phyloP scores from a whole-genome alignment of 1,284 basidiomycete species.

The Pisolithus thermaeus region DNA sequence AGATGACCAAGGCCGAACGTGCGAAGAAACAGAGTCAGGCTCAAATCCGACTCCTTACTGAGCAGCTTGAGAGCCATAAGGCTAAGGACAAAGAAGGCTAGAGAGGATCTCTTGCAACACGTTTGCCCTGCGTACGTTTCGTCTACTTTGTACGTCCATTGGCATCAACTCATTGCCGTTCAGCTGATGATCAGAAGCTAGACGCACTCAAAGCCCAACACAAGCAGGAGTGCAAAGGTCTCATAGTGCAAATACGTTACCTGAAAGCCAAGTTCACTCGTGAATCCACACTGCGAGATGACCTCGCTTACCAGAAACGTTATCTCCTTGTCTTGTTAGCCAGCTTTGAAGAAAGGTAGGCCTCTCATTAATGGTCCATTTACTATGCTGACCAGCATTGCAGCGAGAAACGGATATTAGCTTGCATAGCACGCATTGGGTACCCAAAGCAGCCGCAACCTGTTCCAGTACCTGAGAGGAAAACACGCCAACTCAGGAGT shows the following conservation, averaged over 20 bases:
- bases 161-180: neutral
- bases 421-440: slow-evolving; percentile 74
- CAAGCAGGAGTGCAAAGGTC: slow-evolving; percentile 81
- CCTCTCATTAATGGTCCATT: neutral
- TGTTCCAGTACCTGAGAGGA: slow-evolving; percentile 32
- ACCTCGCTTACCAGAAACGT: slow-evolving; percentile 82
- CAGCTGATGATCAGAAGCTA: slow-evolving; percentile 51
- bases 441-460: slow-evolving; percentile 34
- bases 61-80: slow-evolving; percentile 60
- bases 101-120: slow-evolving; percentile 47
- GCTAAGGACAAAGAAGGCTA: slow-evolving; percentile 38
- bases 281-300: slow-evolving; percentile 77
- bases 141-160: slow-evolving; percentile 1
- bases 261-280: slow-evolving; percentile 88
- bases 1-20: slow-evolving; percentile 48
- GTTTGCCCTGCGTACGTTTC: slow-evolving; percentile 49
- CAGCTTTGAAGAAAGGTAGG: slow-evolving; percentile 69
- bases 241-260: slow-evolving; percentile 86
- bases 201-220: slow-evolving; percentile 60
- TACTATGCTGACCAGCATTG: slow-evolving; percentile 4
- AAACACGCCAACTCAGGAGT: slow-evolving; percentile 49
- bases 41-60: slow-evolving; percentile 59
- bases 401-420: slow-evolving; percentile 75
- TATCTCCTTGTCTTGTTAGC: slow-evolving; percentile 65
- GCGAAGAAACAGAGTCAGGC: slow-evolving; percentile 59